Percentiles rank a stretch among this genome's conserved stretches.
phyloP scores from a whole-genome alignment of 805 yeast genomes.

The Pichia paraexigua region DNA sequence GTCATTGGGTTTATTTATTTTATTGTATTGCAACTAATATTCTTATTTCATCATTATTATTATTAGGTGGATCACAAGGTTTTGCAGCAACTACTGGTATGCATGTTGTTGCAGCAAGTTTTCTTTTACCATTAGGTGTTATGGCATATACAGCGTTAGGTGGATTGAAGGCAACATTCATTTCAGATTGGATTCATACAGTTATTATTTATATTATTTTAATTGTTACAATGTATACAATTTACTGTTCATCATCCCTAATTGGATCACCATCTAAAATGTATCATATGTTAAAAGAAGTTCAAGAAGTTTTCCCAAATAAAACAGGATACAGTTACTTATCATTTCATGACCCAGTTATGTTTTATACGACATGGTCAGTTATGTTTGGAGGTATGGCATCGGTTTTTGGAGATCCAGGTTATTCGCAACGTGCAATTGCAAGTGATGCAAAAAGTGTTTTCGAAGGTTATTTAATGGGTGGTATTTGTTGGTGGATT shows the following conservation, averaged over 20 bases:
- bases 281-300: constrained; percentile 34
- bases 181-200: constrained; percentile 47
- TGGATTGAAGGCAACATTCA: constrained; percentile 46
- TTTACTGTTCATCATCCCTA: constrained; percentile 29
- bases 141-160: constrained; percentile 42
- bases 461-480: constrained; percentile 30
- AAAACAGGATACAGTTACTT: constrained; percentile 27
- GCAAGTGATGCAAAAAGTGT: constrained; percentile 31
- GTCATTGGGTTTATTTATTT: constrained; percentile 30
- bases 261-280: constrained; percentile 39
- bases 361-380: constrained; percentile 26
- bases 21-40: constrained; percentile 32
- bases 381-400: constrained; percentile 27
- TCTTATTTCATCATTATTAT: constrained; percentile 25
- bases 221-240: constrained; percentile 27
- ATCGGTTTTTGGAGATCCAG: constrained; percentile 22
- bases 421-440: constrained; percentile 34
- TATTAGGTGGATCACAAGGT: constrained; percentile 39
- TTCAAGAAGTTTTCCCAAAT: constrained; percentile 26
- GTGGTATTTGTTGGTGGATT: constrained; percentile 31
- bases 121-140: constrained; percentile 41
- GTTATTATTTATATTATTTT: constrained; percentile 28
- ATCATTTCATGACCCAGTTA: constrained; percentile 26
- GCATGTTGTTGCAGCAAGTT: constrained; percentile 37
- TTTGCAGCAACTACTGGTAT: constrained; percentile 37